phyloP scores from a whole-genome alignment of 306 rosid genomes.

The Medicago lupulina region DNA sequence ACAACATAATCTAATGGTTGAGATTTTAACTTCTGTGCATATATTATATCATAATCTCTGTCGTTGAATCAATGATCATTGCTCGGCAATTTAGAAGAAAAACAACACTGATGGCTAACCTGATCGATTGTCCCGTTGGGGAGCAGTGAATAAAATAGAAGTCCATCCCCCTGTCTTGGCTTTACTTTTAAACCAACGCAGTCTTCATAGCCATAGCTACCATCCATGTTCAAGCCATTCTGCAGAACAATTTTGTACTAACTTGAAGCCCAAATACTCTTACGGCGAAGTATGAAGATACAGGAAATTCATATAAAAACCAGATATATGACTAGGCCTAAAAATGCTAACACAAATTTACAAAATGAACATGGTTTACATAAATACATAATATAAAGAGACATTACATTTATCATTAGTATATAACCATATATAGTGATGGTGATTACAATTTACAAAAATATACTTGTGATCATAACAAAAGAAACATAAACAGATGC shows the following conservation, averaged over 20 bases:
- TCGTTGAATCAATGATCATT: neutral
- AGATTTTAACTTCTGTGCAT: neutral
- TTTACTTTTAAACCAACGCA: constrained; percentile 78
- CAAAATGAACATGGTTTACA: neutral
- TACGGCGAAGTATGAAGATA: neutral
- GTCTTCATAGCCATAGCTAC: constrained; percentile 52
- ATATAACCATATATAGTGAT: neutral
- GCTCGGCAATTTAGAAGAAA: neutral
- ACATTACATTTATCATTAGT: neutral
- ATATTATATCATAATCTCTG: neutral
- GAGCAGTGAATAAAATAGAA: constrained; percentile 79
- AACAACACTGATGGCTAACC: constrained; percentile 73
- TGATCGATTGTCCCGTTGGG: constrained; percentile 76
- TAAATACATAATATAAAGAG: neutral
- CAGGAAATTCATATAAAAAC: constrained; percentile 4
- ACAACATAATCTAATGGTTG: neutral
- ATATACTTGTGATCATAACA: neutral
- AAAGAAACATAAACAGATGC: neutral
- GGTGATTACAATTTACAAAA: neutral
- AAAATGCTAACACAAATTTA: neutral
- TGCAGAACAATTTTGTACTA: constrained; percentile 44
- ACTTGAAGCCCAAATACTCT: neutral
- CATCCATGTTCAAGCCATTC: constrained; percentile 74
- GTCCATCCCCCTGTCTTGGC: constrained; percentile 88
- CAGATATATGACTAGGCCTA: neutral